phyloP scores from a whole-genome alignment of 345 rosid species.

The Brassica napus region DNA sequence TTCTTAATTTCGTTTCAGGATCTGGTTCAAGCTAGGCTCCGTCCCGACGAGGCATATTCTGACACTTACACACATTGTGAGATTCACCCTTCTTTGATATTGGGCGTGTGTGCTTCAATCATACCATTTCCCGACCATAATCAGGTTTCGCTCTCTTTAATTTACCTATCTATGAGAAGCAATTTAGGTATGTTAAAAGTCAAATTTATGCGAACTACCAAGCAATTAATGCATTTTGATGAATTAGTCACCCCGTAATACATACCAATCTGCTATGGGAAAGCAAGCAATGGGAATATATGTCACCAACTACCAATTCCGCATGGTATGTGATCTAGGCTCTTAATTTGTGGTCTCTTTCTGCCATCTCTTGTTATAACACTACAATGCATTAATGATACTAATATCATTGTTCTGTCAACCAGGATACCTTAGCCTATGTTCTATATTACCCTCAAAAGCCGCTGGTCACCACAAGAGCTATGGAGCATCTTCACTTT shows the following conservation, averaged over 20 bases:
- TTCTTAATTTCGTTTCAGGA: constrained; percentile 52
- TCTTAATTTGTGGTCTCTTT: not conserved
- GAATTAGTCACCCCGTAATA: constrained; percentile 93
- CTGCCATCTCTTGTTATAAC: not conserved
- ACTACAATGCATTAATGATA: constrained; percentile 2
- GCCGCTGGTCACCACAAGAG: constrained; percentile 97
- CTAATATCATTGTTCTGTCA: not conserved
- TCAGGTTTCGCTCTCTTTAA: constrained; percentile 56
- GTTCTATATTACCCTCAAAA: constrained; percentile 98
- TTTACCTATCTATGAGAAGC: constrained; percentile 8
- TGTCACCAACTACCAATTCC: constrained; percentile 95
- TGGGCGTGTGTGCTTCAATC: constrained; percentile 98
- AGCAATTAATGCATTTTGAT: constrained; percentile 2
- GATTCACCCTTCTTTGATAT: constrained; percentile 93
- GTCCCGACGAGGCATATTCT: constrained; percentile 77
- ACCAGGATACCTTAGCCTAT: constrained; percentile 92
- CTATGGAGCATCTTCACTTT: constrained; percentile 99
- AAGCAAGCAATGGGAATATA: constrained; percentile 99
- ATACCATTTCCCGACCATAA: constrained; percentile 99
- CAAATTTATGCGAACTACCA: constrained; percentile 14
- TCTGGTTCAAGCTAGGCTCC: constrained; percentile 81
- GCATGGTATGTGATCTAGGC: constrained; percentile 58
- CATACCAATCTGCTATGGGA: constrained; percentile 99
- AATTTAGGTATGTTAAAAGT: not conserved
- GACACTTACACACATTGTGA: constrained; percentile 96